Evolutionary conservation across 768 basidiomycete genomes (phyloP), one percentile per base, ranked within the genome.

Genomic region (Kwoniella pini): DNA sequence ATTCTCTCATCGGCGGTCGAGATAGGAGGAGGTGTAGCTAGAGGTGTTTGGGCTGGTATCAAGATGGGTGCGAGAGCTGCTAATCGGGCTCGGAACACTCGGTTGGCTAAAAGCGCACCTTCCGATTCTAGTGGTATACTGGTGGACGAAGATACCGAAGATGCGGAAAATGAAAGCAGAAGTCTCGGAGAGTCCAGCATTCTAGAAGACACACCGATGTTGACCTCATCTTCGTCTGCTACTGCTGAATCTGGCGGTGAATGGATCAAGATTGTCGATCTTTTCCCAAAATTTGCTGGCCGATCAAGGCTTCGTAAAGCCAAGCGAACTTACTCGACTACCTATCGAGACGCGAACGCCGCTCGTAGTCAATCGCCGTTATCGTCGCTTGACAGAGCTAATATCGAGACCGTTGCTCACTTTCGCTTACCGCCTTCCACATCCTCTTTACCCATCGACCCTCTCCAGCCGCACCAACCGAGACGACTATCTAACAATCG

Each of bases 31-130:
- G 71, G 65, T 7, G 71, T 71, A 1, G 74, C 71, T 13, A 28
- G 68, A 49, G 74, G 74, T 2, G 71, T 75, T 5, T 75, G 74
- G 74, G 74, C 74, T 24, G 74, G 74, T 2, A 7, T 75, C n/a
- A 72, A 69, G 45, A 66, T 67, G 62, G 71, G 74, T 19, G 74
- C 69, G 2, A 57, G 63, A 57, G 74, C 69, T 22, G 74, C 74
- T 17, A 44, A 59, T 28, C 53, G 63, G 17, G 67, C 67, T 36
- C 48, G 68, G 4, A 57, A 49, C 24, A 54, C 63, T 7, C 22
- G 69, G 4, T 51, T 75, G 51, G 74, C 69, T 3, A 44, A 49
- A 10, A 71, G 69, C 50, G 71, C 69, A n/a, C 74, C 74, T 13
- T 52, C 66, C 0, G 69, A 66, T 43, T 60, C 56, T n/a, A 49